Evolutionary conservation across 345 rosid species (phyloP).

Genomic region (Cardamine occulta): DNA sequence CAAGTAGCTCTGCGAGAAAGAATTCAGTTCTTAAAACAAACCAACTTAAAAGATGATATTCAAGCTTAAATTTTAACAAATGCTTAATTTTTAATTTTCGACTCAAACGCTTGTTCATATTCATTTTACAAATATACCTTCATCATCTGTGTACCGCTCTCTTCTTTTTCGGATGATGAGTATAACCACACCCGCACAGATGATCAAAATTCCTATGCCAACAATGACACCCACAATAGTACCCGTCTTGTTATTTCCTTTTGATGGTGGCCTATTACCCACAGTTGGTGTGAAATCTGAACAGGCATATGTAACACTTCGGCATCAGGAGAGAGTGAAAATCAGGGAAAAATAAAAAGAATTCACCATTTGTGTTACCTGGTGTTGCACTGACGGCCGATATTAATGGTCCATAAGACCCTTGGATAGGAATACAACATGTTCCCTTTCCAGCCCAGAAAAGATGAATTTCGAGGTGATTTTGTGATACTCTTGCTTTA

Average conservation of each 20-base stretch:
- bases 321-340: neutral
- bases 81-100: neutral
- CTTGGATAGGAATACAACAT: slow-evolving; percentile 48
- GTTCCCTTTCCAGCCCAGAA: slow-evolving; percentile 52
- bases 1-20: slow-evolving; percentile 52
- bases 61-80: neutral
- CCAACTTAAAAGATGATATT: neutral
- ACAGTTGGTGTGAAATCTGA: slow-evolving; percentile 75
- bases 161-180: slow-evolving; percentile 49
- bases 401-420: slow-evolving; percentile 46
- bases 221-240: slow-evolving; percentile 44
- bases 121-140: slow-evolving; percentile 53
- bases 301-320: neutral
- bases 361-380: slow-evolving; percentile 44
- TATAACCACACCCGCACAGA: slow-evolving; percentile 41
- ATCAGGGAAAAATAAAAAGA: neutral
- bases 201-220: slow-evolving; percentile 40
- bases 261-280: slow-evolving; percentile 50
- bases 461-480: slow-evolving; percentile 45
- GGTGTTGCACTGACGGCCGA: slow-evolving; percentile 68
- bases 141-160: slow-evolving; percentile 49
- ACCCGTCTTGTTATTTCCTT: slow-evolving; percentile 32
- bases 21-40: neutral
- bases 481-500: slow-evolving; percentile 42
- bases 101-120: slow-evolving; percentile 10